phyloP scores from a whole-genome alignment of 225 moss, liverwort and hornwort species.

The Pseudisothecium myosuroides region DNA sequence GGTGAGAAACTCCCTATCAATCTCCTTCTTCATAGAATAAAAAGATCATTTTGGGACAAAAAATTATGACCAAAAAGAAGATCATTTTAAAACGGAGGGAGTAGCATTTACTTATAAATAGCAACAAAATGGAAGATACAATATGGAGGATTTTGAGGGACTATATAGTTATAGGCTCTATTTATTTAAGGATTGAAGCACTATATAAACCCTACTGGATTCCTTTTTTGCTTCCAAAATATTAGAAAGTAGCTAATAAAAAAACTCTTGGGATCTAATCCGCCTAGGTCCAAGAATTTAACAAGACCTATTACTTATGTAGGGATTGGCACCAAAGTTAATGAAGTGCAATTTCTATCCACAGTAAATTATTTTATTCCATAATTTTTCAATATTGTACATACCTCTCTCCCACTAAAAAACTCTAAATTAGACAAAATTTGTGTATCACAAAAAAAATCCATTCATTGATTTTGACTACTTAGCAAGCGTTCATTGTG shows the following conservation, averaged over 20 bases:
- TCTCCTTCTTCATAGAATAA: too few relatives aligned
- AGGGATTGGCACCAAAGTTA: too few relatives aligned
- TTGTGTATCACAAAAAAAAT: too few relatives aligned
- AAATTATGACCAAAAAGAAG: too few relatives aligned
- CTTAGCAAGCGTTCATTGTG: too few relatives aligned
- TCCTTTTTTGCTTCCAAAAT: not conserved
- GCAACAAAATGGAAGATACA: not conserved
- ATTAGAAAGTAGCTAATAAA: not conserved
- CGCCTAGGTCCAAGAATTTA: not conserved
- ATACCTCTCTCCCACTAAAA: too few relatives aligned
- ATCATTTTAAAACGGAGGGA: too few relatives aligned
- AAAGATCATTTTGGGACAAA: too few relatives aligned
- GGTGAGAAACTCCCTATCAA: too few relatives aligned
- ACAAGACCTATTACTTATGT: not conserved
- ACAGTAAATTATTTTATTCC: not conserved
- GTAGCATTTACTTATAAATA: not conserved
- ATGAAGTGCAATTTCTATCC: not conserved
- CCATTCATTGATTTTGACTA: too few relatives aligned
- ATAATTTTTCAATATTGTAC: not conserved
- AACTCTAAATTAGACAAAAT: too few relatives aligned
- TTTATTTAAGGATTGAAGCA: not conserved
- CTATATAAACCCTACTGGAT: rapidly evolving
- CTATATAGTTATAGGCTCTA: not conserved
- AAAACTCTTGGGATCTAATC: not conserved
- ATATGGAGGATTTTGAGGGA: not conserved